Evolutionary conservation across 1,284 basidiomycete genomes (phyloP).

Genomic region (Pseudozyma sp.): DNA sequence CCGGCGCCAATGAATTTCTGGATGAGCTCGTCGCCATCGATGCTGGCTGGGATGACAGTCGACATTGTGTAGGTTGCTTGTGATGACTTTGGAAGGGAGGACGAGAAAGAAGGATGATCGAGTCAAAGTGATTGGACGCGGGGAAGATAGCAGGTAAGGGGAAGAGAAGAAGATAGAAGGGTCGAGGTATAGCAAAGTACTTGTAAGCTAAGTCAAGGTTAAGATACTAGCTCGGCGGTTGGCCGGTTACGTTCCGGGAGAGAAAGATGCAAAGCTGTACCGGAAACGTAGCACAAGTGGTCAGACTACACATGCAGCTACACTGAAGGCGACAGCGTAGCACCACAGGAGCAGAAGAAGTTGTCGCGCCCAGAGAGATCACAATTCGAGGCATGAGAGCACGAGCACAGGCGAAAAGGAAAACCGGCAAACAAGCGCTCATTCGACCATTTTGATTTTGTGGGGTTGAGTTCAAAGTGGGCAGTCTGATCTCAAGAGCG

Average conservation of each 20-base stretch:
- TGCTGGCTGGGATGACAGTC: conserved; percentile 35
- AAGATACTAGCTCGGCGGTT: neutral
- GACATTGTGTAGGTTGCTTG: conserved; percentile 18
- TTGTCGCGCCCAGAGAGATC: neutral
- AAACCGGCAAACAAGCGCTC: conserved; percentile 1
- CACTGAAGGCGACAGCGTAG: neutral
- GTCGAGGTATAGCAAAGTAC: neutral
- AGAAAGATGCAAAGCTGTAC: conserved; percentile 10
- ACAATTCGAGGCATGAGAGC: conserved; percentile 6
- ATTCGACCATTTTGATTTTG: conserved; percentile 1
- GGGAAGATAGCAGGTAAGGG: neutral
- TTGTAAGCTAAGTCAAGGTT: conserved; percentile 1
- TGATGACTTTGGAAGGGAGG: neutral
- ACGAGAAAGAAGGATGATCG: neutral
- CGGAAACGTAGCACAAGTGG: conserved; percentile 13
- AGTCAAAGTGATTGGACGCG: neutral
- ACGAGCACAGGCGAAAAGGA: conserved; percentile 1
- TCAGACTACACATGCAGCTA: conserved; percentile 1
- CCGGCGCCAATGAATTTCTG: conserved; percentile 55
- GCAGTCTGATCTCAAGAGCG: too few relatives aligned
- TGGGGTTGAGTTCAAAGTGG: conserved; percentile 1
- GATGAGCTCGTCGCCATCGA: conserved; percentile 53
- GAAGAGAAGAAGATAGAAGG: neutral
- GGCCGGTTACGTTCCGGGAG: conserved; percentile 23
- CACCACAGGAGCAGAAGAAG: neutral